Evolutionary conservation across 1,139 yeast species (phyloP).

Genomic region (Scheffersomyces segobiensis): DNA sequence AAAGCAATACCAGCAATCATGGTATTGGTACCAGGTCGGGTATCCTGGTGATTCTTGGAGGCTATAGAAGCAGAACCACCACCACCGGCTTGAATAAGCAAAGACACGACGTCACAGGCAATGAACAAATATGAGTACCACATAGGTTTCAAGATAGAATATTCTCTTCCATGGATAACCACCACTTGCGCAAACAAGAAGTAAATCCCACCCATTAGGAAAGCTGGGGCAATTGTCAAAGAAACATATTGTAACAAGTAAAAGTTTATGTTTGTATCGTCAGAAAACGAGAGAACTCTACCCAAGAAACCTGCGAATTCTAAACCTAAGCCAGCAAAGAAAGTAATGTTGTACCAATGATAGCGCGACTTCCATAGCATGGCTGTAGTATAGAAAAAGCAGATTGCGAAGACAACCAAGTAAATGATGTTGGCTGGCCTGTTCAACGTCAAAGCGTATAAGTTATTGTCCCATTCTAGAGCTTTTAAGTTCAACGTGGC

Average conservation of each 20-base stretch:
- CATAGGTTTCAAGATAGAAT: conserved; percentile 69
- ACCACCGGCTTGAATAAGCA: conserved; percentile 79
- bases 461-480: conserved; percentile 27
- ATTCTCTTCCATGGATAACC: conserved; percentile 65
- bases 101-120: conserved; percentile 64
- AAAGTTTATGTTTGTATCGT: conserved; percentile 38
- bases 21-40: conserved; percentile 62
- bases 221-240: conserved; percentile 83
- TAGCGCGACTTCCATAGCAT: conserved; percentile 48
- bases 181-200: conserved; percentile 73
- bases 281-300: conserved; percentile 46
- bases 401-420: conserved; percentile 24
- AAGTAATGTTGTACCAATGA: conserved; percentile 73
- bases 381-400: conserved; percentile 21
- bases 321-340: conserved; percentile 58
- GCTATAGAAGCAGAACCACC: conserved; percentile 74
- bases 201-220: conserved; percentile 86
- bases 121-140: conserved; percentile 72
- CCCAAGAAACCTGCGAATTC: conserved; percentile 77
- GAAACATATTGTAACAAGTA: conserved; percentile 69
- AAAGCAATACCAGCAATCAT: conserved; percentile 83
- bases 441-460: conserved; percentile 23
- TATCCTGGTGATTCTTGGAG: conserved; percentile 31
- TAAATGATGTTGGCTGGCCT: conserved; percentile 34
- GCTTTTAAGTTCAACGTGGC: conserved; percentile 34